phyloP scores from a whole-genome alignment of 352 stramenopile genomes.

The Phytophthora capsici region DNA sequence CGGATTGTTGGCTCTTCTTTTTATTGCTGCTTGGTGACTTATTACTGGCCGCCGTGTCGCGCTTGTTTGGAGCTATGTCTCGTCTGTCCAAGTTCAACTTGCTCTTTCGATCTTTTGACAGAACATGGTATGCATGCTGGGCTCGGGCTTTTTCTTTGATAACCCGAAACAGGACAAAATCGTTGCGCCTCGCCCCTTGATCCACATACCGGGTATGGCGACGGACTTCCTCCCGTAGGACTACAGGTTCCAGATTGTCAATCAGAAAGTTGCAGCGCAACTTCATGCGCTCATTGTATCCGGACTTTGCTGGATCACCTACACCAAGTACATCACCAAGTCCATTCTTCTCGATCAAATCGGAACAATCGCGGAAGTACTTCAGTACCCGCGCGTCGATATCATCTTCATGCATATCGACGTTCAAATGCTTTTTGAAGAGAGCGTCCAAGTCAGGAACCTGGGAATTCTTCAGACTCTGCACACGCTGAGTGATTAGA shows the following conservation, averaged over 20 bases:
- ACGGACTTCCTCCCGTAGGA: slow-evolving; percentile 6
- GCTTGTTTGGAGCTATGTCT: neutral
- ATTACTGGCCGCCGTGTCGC: no score
- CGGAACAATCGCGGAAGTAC: slow-evolving; percentile 17
- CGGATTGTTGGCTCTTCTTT: no score
- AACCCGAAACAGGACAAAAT: slow-evolving; percentile 11
- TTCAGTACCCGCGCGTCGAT: slow-evolving; percentile 22
- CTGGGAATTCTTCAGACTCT: no score
- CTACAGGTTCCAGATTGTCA: slow-evolving; percentile 13
- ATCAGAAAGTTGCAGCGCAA: slow-evolving; percentile 6
- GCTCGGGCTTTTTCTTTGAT: slow-evolving; percentile 20
- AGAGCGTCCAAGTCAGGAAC: no score
- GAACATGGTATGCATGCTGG: slow-evolving; percentile 13
- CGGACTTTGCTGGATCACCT: neutral
- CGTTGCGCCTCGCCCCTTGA: slow-evolving; percentile 11
- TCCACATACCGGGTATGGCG: slow-evolving; percentile 12
- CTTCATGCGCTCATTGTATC: slow-evolving; percentile 15
- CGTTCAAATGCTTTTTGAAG: slow-evolving; percentile 23
- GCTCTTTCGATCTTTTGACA: slow-evolving; percentile 7
- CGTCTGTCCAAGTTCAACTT: no score
- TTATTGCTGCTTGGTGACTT: no score
- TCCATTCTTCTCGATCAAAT: slow-evolving; percentile 16
- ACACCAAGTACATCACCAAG: neutral
- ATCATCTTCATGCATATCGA: slow-evolving; percentile 21
- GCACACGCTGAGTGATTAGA: no score